Evolutionary conservation across 495 filamentous ascomycete species (phyloP).

Genomic region (Echria macrotheca): DNA sequence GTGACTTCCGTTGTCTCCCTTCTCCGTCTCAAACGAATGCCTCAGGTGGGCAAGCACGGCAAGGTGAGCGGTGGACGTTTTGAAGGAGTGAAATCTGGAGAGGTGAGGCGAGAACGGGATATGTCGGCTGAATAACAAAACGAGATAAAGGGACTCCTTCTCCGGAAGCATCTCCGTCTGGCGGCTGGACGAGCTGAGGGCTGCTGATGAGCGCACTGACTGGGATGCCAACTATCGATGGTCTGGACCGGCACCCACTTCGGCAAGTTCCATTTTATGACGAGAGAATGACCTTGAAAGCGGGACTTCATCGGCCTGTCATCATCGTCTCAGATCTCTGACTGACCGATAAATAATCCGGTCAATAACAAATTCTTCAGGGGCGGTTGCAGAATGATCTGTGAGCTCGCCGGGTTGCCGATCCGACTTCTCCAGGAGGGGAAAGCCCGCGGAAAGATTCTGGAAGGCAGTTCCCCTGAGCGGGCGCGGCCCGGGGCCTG

Average conservation of each 20-base stretch:
- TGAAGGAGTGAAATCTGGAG: too few relatives aligned
- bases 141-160: slow-evolving; percentile 1
- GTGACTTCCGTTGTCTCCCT: too few relatives aligned
- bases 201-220: slow-evolving; percentile 2
- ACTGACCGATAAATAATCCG: not conserved
- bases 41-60: too few relatives aligned
- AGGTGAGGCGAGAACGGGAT: not conserved
- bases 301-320: not conserved
- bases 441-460: not conserved
- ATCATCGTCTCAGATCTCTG: not conserved
- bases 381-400: too few relatives aligned
- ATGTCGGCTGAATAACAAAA: slow-evolving; percentile 1
- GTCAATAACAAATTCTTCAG: too few relatives aligned
- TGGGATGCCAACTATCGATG: not conserved
- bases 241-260: too few relatives aligned
- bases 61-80: too few relatives aligned
- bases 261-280: too few relatives aligned
- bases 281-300: too few relatives aligned
- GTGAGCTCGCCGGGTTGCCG: too few relatives aligned
- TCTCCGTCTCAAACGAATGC: too few relatives aligned
- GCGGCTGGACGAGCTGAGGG: not conserved
- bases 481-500: not conserved
- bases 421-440: not conserved
- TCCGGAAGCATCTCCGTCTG: not conserved
- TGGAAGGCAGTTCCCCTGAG: not conserved